Evolutionary conservation across 441 rosid species (phyloP).

Genomic region (Breynia disticha): DNA sequence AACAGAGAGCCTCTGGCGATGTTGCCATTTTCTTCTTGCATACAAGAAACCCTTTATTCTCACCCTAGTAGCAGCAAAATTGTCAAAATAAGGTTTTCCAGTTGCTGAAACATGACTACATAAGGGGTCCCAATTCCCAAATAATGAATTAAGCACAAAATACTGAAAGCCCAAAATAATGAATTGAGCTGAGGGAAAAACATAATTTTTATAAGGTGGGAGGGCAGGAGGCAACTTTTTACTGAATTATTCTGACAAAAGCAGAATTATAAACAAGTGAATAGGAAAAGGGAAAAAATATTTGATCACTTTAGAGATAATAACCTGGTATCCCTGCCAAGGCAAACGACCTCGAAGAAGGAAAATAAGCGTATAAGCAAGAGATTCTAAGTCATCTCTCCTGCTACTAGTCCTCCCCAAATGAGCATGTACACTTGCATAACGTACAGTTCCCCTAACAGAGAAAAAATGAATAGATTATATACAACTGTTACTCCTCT

Average conservation of each 20-base stretch:
- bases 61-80: conserved; percentile 32
- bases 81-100: neutral
- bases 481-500: too few species aligned
- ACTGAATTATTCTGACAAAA: too few species aligned
- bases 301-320: neutral
- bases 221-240: too few species aligned
- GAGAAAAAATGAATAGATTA: neutral
- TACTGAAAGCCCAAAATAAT: too few species aligned
- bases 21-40: conserved; percentile 70
- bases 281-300: neutral
- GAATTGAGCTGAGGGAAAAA: too few species aligned
- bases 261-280: too few species aligned
- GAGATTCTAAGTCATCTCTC: conserved; percentile 70
- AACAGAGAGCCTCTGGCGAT: conserved; percentile 44
- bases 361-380: conserved; percentile 58
- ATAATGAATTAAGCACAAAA: too few species aligned
- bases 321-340: conserved; percentile 63
- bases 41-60: conserved; percentile 55
- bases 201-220: too few species aligned
- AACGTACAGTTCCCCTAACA: conserved; percentile 57
- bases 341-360: conserved; percentile 61
- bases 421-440: conserved; percentile 68
- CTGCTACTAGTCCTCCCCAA: conserved; percentile 62
- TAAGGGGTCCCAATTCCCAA: too few species aligned
- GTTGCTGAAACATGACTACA: neutral